Evolutionary conservation across 2,329 filamentous ascomycete genomes (phyloP), one percentile per base, ranked within the genome.

Genomic region (Tolypocladium pustulatum): DNA sequence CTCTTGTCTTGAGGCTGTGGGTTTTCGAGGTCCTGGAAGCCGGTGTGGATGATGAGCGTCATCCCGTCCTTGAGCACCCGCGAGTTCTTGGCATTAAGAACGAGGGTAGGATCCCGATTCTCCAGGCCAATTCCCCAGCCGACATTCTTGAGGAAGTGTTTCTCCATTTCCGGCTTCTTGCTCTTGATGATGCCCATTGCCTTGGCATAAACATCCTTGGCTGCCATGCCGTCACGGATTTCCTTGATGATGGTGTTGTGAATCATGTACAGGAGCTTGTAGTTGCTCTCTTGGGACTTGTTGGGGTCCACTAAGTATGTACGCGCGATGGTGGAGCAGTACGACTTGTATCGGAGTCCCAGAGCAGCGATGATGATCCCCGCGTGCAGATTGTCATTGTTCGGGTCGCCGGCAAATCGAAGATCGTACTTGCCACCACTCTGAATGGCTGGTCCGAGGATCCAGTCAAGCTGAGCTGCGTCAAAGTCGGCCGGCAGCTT

Each of bases 271-370:
- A 99, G 81, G 20, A 97, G 83, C 68, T 93, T 95, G 79, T 99
- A 99, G 69, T 92, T 94, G 70, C 83, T 88, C 74, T 97, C 94
- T 71, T 99, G 94, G 0, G 89, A 85, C 74, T 97, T 97, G 76
- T 94, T 97, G 20, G 95, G 95, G 66, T 97, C 95, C 54, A 99
- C 93, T 61, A 99, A 81, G 72, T 96, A 99, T 9, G 95, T 97
- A 64, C 94, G 87, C 15, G 89, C 91, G 65, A 99, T 91, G 61
- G 91, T 84, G 2, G 92, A 96, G 70, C 90, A 92, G 74, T 99
- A 99, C 1, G 91, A 95, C 75, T 94, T 94, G 76, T 99, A 99
- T 64, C 94, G 85, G 62, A 99, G 81, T 57, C 94, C 94, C 74
- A 99, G 85, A 1, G 90, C 90, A 8, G 91, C 90, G 65, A 99